A percentile compares a stretch with the other conserved stretches of the same genome.
phyloP scores from a whole-genome alignment of 371 early-diverging fungal genomes.

The Actinomortierella wolfii region DNA sequence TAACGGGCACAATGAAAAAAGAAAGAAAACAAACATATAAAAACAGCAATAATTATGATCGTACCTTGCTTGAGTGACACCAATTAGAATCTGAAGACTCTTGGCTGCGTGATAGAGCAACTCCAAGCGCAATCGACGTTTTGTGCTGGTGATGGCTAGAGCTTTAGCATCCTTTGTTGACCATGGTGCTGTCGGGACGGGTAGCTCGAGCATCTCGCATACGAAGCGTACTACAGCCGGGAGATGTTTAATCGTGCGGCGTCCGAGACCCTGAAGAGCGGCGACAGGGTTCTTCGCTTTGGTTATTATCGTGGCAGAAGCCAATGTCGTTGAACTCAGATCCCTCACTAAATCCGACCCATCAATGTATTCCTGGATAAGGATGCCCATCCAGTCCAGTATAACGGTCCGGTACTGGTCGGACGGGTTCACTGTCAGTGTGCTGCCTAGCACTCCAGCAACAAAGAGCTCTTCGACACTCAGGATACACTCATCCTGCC shows the following conservation, averaged over 20 bases:
- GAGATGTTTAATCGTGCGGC: constrained; percentile 28
- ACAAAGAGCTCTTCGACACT: constrained; percentile 32
- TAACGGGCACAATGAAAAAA: neutral
- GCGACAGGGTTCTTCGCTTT: too few species aligned
- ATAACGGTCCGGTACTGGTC: constrained; percentile 20
- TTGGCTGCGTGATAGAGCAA: constrained; percentile 21
- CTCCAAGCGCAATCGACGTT: constrained; percentile 17
- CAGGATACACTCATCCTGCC: neutral
- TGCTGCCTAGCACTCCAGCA: constrained; percentile 21
- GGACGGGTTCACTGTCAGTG: constrained; percentile 19
- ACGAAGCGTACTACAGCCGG: constrained; percentile 16
- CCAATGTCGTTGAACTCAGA: too few species aligned
- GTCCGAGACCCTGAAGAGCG: constrained; percentile 23
- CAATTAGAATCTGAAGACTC: constrained; percentile 14
- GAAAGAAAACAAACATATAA: neutral
- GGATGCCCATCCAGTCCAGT: constrained; percentile 19
- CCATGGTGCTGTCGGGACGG: constrained; percentile 23
- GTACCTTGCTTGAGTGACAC: constrained; percentile 28
- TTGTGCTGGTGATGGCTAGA: too few species aligned
- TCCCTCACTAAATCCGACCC: too few species aligned
- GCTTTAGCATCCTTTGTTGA: too few species aligned
- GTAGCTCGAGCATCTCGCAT: constrained; percentile 16
- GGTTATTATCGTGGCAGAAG: too few species aligned
- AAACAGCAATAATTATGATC: neutral
- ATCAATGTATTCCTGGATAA: constrained; percentile 4